These are phyloP conservation scores for Boletus reticulatus DNA, from an alignment of 768 basidiomycete species.

Conservation along the genomic window DNA sequence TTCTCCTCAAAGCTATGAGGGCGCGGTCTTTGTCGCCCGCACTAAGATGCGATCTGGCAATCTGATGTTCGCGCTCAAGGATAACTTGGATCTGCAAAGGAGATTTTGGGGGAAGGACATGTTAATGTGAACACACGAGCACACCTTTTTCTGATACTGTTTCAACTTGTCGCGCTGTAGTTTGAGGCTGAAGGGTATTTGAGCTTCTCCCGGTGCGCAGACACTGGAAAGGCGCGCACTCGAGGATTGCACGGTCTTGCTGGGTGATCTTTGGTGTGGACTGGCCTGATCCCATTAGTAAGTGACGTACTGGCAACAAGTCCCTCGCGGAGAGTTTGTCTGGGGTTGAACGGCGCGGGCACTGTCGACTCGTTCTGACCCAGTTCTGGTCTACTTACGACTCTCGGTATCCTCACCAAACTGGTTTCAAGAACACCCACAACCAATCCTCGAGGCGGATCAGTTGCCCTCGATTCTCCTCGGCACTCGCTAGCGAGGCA, in stretches of 20 bases:
- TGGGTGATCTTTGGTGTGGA: slow-evolving; percentile 86
- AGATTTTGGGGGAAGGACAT: background rate
- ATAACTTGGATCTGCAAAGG: slow-evolving; percentile 73
- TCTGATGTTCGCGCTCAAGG: slow-evolving; percentile 83
- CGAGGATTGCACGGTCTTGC: slow-evolving; percentile 93
- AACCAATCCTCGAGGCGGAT: slow-evolving; percentile 14
- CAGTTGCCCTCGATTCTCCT: slow-evolving; percentile 2
- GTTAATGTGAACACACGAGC: slow-evolving; percentile 9
- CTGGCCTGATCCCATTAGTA: slow-evolving; percentile 64
- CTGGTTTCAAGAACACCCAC: background rate
- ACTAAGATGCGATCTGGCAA: slow-evolving; percentile 80
- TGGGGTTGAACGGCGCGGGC: background rate
- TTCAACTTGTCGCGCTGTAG: slow-evolving; percentile 93
- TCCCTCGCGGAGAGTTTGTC: background rate
- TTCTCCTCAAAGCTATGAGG: slow-evolving; percentile 78
- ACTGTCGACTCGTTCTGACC: too few species aligned
- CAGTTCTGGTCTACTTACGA: background rate
- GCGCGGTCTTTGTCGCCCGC: slow-evolving; percentile 87
- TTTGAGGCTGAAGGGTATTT: slow-evolving; percentile 66
- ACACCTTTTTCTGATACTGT: slow-evolving; percentile 93
- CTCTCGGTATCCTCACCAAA: slow-evolving; percentile 17
- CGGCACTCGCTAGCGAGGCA: slow-evolving; percentile 19
- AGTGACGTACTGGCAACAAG: slow-evolving; percentile 1
- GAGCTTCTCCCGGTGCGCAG: slow-evolving; percentile 17
- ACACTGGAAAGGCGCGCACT: slow-evolving; percentile 55